Evolutionary conservation across 805 yeast genomes (phyloP).

Genomic region (Pichia paraexigua): DNA sequence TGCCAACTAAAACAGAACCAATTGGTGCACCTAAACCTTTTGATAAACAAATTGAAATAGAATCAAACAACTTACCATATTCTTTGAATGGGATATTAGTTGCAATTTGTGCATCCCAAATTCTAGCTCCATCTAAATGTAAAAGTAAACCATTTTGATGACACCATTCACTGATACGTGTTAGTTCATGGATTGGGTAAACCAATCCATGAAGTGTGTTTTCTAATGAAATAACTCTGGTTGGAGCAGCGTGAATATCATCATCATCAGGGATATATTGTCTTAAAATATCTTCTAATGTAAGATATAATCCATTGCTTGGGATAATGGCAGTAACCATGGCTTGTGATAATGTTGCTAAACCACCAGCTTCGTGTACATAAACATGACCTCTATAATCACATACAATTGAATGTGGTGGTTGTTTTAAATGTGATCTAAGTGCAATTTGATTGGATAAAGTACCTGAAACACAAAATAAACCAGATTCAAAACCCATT

Average conservation of each 20-base stretch:
- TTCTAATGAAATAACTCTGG: constrained; percentile 75
- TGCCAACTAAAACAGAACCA: constrained; percentile 80
- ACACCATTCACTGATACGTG: constrained; percentile 64
- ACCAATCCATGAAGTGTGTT: constrained; percentile 82
- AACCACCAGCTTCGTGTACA: constrained; percentile 83
- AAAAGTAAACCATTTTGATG: constrained; percentile 46
- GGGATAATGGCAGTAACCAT: constrained; percentile 85
- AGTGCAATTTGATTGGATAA: constrained; percentile 82
- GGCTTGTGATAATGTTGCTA: constrained; percentile 83
- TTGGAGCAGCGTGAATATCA: constrained; percentile 85
- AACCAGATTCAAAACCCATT: constrained; percentile 74
- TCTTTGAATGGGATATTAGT: constrained; percentile 61
- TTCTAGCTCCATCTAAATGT: constrained; percentile 93
- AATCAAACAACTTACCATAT: constrained; percentile 72
- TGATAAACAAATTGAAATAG: constrained; percentile 84
- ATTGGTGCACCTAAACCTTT: constrained; percentile 92
- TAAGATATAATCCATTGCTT: constrained; percentile 63
- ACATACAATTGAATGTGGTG: constrained; percentile 80
- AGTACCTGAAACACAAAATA: constrained; percentile 85
- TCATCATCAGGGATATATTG: constrained; percentile 62
- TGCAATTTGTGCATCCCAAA: constrained; percentile 82
- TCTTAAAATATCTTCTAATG: constrained; percentile 70
- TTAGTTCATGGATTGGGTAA: constrained; percentile 71
- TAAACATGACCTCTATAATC: constrained; percentile 82
- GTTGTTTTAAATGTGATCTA: constrained; percentile 66